Evolutionary conservation across 2,329 filamentous ascomycete genomes (phyloP).

Genomic region (Ascochyta viciae-villosae): DNA sequence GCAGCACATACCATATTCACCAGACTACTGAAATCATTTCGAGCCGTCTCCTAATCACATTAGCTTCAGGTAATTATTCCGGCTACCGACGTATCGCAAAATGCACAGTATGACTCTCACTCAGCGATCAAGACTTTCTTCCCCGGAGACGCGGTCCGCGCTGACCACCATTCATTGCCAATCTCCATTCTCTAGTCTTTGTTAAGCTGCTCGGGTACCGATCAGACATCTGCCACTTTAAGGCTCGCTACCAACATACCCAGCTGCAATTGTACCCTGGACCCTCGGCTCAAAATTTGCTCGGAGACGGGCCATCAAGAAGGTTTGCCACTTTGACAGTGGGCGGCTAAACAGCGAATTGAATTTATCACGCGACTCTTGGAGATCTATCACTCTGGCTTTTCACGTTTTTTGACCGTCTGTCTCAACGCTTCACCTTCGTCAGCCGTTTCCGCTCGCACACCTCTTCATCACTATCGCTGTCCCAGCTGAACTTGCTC

Average conservation of each 20-base stretch:
- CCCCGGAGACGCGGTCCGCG: neutral
- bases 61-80: neutral
- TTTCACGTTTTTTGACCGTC: neutral
- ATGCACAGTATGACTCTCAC: neutral
- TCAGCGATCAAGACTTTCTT: neutral
- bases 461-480: neutral
- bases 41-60: neutral
- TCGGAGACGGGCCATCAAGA: neutral
- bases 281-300: neutral
- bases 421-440: neutral
- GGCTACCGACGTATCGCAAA: neutral
- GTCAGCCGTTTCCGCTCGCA: neutral
- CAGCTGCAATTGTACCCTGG: no score
- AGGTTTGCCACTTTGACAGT: neutral
- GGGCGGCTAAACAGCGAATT: neutral
- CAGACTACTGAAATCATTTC: neutral
- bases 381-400: neutral
- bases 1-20: neutral
- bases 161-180: neutral
- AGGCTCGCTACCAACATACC: neutral
- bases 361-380: neutral
- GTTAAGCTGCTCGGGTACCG: neutral
- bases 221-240: neutral
- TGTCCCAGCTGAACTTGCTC: slow-evolving; percentile 10
- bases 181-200: neutral